Base-by-base conservation (phyloP, 2,329 filamentous ascomycete species). In the Cryoendolithus antarcticus region DNA sequence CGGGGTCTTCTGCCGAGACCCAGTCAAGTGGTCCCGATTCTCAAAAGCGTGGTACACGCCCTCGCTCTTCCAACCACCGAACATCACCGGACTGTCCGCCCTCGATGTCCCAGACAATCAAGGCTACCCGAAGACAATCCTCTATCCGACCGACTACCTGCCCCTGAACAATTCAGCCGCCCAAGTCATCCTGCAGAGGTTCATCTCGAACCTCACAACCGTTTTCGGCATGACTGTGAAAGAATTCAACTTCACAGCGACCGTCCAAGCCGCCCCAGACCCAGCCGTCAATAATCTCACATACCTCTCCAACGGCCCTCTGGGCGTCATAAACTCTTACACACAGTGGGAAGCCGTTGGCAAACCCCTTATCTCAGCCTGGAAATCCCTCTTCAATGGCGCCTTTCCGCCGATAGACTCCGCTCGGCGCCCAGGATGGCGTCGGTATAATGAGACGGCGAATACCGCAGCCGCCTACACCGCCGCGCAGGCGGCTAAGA, bases 91-190 rank as follows among this genome's bases (percentile, higher is more conserved):
- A 1, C 55, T 65, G 9, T 54, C 55, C 4, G 48, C 57, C 2
- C 53, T 65, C 6, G 43, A 47, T 4, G 56, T 60, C 1, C 56
- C 60, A 5, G 57, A 61, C 39, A 57, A 50, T 8, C 43, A 50
- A 4, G 48, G 41, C 0, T 64, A 60, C 35, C 62, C 62, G 4
- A 62, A 62, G 42, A 55, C 57, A 1, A 54, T 65, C 15, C 42
- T 64, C 2, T 65, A 65, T 40, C 60, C 61, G 2, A 52, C 50
- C 3, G 63, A 66, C 34, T 64, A 64, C 38, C 51, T 65, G 1
- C 62, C 63, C 0, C 49, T 65, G 2, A 58, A 50, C 41, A 65
- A 64, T 40, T 57, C 61, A 0, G 59, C 60, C 2, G 60, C 62
- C 1, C 59, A 64, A 30, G 49, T 52, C 1, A 53, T 64, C 6